Evolutionary conservation across 768 basidiomycete genomes (phyloP), one percentile per base, ranked within the genome.

Genomic region (Mycena kentingensis): DNA sequence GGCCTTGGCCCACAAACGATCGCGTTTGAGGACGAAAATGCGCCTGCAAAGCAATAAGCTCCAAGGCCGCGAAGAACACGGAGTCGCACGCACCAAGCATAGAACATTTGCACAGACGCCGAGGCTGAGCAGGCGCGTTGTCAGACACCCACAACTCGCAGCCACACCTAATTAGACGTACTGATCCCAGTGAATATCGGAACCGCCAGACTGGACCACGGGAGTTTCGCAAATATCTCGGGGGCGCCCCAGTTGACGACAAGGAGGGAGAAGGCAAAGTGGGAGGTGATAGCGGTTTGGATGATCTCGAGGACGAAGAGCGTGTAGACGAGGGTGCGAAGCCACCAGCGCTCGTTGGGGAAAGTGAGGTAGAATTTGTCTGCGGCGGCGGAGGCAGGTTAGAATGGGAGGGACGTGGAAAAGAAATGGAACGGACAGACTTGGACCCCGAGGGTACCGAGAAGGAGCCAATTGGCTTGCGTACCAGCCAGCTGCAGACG

Each of bases 151-250:
- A n/a, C n/a, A n/a, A n/a, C n/a, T n/a, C n/a, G n/a, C n/a, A n/a
- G n/a, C n/a, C n/a, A n/a, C n/a, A n/a, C n/a, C n/a, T n/a, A n/a
- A n/a, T n/a, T n/a, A n/a, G n/a, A 29, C 32, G 18, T 41, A 64
- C 63, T 56, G 25, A 62, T 37, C 19, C 58, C 61, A 13, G 52
- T 60, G 37, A 58, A 50, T 18, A 59, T 57, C 4, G 57, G 55
- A 13, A 55, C 49, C 11, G 54, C 52, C 18, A 43, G 31, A 27
- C 54, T 51, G 3, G 58, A 58, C 56, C 59, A 61, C 16, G 61
- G 56, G 31, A 54, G 39, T 4, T 54, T 35, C 11, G 49, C 19
- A 22, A 64, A 56, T 3, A 38, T 42, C 2, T 16, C 39, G 22
- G 56, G 51, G 27, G 55, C 52, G 19, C 54, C 54, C 61, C 61